Evolutionary conservation across 78 protist species (phyloP).

Genomic region (Dictyostelium capitatum): DNA sequence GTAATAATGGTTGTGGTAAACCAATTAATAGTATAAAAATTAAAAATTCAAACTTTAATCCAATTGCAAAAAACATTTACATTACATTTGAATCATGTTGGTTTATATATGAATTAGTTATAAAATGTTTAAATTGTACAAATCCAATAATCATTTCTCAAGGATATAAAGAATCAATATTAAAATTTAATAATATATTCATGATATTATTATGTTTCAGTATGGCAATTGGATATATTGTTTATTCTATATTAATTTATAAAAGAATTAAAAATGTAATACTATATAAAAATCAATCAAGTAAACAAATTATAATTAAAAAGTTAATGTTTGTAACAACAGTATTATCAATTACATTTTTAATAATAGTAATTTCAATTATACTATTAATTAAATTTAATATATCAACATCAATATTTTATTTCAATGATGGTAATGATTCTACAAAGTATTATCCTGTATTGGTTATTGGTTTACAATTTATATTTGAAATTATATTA

Average conservation of each 20-base stretch:
- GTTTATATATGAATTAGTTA: neutral
- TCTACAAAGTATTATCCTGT: conserved; percentile 18
- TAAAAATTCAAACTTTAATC: neutral
- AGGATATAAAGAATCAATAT: neutral
- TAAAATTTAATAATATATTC: neutral
- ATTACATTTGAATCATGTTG: neutral
- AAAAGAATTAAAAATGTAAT: neutral
- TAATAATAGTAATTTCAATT: neutral
- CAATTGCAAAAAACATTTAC: neutral
- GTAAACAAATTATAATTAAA: conserved; percentile 18
- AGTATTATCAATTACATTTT: conserved; percentile 38
- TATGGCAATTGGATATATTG: conserved; percentile 23
- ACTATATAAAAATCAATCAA: neutral
- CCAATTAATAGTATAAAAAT: neutral
- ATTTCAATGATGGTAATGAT: neutral
- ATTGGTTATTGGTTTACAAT: conserved; percentile 9
- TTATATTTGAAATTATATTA: conserved; percentile 18
- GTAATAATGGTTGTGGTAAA: neutral
- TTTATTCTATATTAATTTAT: conserved; percentile 25
- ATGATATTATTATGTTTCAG: neutral
- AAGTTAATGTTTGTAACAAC: conserved; percentile 44
- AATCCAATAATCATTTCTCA: neutral
- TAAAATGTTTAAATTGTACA: neutral
- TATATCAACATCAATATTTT: neutral
- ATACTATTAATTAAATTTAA: neutral